Evolutionary conservation across 257 asterid species (phyloP).

Genomic region (Gynochthodes officinalis): DNA sequence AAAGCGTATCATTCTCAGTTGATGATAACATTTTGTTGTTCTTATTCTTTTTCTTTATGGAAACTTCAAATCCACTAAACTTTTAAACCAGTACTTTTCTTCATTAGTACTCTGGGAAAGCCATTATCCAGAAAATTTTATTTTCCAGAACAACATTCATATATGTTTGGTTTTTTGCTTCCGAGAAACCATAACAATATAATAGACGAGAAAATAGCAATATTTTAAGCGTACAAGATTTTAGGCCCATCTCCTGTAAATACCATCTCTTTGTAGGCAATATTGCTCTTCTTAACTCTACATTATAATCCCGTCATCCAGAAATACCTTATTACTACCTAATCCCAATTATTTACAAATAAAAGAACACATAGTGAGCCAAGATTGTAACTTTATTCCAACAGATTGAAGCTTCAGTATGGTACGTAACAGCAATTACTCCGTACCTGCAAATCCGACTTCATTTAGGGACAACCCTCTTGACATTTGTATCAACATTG

Average conservation of each 20-base stretch:
- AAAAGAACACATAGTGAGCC: no score
- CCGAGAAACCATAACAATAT: background rate
- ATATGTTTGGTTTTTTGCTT: no score
- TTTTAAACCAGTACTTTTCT: background rate
- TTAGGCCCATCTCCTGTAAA: background rate
- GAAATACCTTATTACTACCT: no score
- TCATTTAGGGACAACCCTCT: conserved; percentile 47
- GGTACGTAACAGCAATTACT: background rate
- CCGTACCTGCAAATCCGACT: conserved; percentile 51
- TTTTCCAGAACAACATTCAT: background rate
- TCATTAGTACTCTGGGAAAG: no score
- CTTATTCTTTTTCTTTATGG: background rate
- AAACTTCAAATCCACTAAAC: background rate
- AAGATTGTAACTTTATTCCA: background rate
- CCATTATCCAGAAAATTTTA: no score
- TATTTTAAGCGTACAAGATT: background rate
- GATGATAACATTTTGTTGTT: background rate
- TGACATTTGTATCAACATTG: conserved; percentile 62
- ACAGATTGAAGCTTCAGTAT: background rate
- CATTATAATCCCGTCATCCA: no score
- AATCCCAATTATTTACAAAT: no score
- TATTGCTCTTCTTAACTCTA: no score
- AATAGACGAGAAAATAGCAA: background rate
- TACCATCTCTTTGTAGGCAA: no score
- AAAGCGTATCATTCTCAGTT: background rate